A percentile compares a stretch with the other conserved stretches of the same genome.
phyloP scores from a whole-genome alignment of 2,329 filamentous ascomycete genomes.

The Colletotrichum viniferum region DNA sequence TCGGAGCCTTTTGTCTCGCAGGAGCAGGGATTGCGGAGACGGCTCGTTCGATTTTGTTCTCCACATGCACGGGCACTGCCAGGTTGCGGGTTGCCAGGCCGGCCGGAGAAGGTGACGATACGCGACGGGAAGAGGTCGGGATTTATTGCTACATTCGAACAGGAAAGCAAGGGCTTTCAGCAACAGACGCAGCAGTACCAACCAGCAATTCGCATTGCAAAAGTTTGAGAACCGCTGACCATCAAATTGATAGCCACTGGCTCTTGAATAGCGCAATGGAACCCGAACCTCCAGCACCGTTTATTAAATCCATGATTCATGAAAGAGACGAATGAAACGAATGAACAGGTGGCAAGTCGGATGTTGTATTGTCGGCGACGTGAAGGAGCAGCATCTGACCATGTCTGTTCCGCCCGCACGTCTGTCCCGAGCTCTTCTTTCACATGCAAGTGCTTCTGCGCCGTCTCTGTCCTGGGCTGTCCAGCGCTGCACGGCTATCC shows the following conservation, averaged over 20 bases:
- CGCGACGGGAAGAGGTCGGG: not conserved
- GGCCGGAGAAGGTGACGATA: not conserved
- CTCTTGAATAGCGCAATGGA: not conserved
- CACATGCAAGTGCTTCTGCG: conserved; percentile 10
- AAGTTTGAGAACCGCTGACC: not conserved
- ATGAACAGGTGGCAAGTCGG: not conserved
- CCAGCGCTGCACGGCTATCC: not conserved
- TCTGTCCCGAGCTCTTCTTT: not conserved
- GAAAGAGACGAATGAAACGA: conserved; percentile 8
- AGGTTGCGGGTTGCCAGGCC: not conserved
- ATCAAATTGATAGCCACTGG: not conserved
- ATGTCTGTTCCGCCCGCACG: not conserved
- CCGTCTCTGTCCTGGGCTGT: not conserved
- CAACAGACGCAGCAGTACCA: not conserved
- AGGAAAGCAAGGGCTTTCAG: not conserved
- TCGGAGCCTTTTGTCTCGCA: not conserved
- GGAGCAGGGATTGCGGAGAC: not conserved
- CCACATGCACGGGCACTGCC: not conserved
- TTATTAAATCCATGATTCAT: conserved; percentile 14
- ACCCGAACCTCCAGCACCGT: not conserved
- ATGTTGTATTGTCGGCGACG: not conserved
- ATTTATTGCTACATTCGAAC: conserved; percentile 19
- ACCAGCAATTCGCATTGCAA: not conserved
- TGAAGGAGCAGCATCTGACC: not conserved
- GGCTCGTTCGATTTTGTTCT: not conserved